A percentile compares a stretch with the other conserved stretches of the same genome.
Conservation (phyloP, 2,329 filamentous ascomycete species). For the Aspergillus fumigatiaffinis region DNA sequence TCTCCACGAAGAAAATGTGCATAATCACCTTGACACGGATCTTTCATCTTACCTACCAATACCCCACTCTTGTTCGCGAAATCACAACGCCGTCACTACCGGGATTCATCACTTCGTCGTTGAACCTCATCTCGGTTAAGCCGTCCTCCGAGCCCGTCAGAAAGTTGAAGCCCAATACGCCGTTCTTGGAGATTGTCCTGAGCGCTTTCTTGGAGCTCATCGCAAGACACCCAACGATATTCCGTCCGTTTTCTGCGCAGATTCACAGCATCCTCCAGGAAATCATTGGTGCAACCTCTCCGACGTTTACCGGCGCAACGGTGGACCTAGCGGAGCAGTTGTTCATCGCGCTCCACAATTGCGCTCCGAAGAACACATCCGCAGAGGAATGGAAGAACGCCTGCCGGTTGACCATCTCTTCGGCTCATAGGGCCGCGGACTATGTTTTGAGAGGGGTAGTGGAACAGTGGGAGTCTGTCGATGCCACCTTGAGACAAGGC, state of each 20-base stretch:
- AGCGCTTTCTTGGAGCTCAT: slow-evolving; percentile 68
- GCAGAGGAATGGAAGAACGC: slow-evolving; percentile 74
- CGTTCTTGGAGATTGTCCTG: slow-evolving; percentile 64
- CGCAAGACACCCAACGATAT: slow-evolving; percentile 76
- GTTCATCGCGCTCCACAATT: slow-evolving; percentile 69
- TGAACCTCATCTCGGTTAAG: slow-evolving; percentile 60
- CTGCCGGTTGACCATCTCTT: slow-evolving; percentile 58
- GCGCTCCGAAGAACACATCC: slow-evolving; percentile 73
- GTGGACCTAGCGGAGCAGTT: slow-evolving; percentile 60
- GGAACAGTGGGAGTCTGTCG: slow-evolving; percentile 74
- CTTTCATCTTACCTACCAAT: slow-evolving; percentile 75
- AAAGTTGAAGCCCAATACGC: slow-evolving; percentile 38
- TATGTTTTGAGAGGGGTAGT: slow-evolving; percentile 72
- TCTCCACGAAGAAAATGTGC: slow-evolving; percentile 69
- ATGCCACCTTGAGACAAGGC: slow-evolving; percentile 36
- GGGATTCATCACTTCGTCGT: slow-evolving; percentile 66
- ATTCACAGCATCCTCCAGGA: slow-evolving; percentile 58
- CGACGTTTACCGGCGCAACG: slow-evolving; percentile 52
- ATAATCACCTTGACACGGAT: slow-evolving; percentile 77
- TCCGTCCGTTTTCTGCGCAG: slow-evolving; percentile 70
- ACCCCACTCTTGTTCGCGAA: slow-evolving; percentile 78
- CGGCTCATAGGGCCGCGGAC: slow-evolving; percentile 68
- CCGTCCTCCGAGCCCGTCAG: slow-evolving; percentile 30
- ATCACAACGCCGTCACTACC: slow-evolving; percentile 81
- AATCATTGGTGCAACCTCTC: slow-evolving; percentile 60